Percentiles rank a stretch among this genome's conserved stretches.
These are phyloP conservation scores for Helicostylum pulchrum DNA, from an alignment of 192 early-diverging fungal genomes.

Conservation along the genomic window DNA sequence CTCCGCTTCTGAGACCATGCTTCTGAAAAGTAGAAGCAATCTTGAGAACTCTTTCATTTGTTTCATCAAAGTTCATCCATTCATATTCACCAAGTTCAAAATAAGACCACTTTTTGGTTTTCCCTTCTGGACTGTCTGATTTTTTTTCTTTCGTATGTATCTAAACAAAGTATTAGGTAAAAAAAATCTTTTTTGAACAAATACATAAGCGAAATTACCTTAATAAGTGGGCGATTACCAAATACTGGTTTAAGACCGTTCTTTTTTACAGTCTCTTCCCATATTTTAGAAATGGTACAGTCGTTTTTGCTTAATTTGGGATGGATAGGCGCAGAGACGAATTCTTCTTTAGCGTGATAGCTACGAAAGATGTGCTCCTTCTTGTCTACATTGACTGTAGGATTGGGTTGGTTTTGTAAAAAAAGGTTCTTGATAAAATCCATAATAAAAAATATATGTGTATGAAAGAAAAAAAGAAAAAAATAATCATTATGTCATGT, in stretches of 20 bases:
- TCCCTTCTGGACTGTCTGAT: conserved; percentile 3
- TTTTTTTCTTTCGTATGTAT: conserved; percentile 19
- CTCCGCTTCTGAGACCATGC: conserved; percentile 47
- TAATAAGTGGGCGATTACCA: conserved; percentile 41
- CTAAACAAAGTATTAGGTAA: too few relatives aligned
- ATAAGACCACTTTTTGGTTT: conserved; percentile 66
- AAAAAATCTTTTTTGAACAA: too few relatives aligned
- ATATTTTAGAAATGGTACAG: conserved; percentile 38
- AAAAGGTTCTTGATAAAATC: conserved; percentile 18
- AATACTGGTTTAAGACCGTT: conserved; percentile 39
- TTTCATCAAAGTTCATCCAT: conserved; percentile 69
- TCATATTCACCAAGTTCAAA: conserved; percentile 64
- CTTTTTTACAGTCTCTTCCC: conserved; percentile 36
- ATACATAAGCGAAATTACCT: conserved; percentile 26
- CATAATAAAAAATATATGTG: not conserved
- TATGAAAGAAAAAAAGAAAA: not conserved
- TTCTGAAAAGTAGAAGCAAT: conserved; percentile 52
- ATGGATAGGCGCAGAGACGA: conserved; percentile 33
- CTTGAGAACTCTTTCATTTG: conserved; percentile 34
- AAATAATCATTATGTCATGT: not conserved
- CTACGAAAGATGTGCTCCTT: conserved; percentile 43
- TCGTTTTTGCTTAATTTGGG: conserved; percentile 28
- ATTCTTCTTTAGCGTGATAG: conserved; percentile 30
- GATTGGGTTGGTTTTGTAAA: conserved; percentile 8
- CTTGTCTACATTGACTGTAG: conserved; percentile 36